Evolutionary conservation across 371 early-diverging fungal genomes (phyloP).

Genomic region (Lichtheimia corymbifera): DNA sequence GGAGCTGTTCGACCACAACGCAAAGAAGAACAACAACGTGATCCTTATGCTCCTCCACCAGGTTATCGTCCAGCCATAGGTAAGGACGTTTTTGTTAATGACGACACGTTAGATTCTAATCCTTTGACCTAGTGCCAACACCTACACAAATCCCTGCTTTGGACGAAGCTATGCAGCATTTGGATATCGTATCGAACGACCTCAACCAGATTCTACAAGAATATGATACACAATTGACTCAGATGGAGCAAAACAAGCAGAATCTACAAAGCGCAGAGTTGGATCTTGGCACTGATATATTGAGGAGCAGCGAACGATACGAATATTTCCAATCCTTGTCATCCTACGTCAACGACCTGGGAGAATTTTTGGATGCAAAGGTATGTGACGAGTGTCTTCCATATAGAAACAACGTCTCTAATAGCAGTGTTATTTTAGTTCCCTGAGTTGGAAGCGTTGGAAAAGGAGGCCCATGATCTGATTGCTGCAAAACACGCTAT

Average conservation of each 20-base stretch:
- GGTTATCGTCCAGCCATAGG: slow-evolving; percentile 42
- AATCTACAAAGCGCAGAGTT: slow-evolving; percentile 28
- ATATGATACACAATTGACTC: slow-evolving; percentile 49
- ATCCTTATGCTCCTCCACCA: slow-evolving; percentile 21
- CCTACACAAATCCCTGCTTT: slow-evolving; percentile 49
- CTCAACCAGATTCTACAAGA: slow-evolving; percentile 38
- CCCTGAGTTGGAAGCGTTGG: slow-evolving; percentile 64
- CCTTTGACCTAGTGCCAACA: slow-evolving; percentile 52
- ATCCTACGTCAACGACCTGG: slow-evolving; percentile 62
- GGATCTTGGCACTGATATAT: slow-evolving; percentile 48
- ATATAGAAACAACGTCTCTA: too few relatives aligned
- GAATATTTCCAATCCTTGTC: slow-evolving; percentile 69
- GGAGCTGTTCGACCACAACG: slow-evolving; percentile 48
- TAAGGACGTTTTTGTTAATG: slow-evolving; percentile 20
- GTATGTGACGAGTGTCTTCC: slow-evolving; percentile 20
- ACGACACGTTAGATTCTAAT: background rate
- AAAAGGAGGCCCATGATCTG: slow-evolving; percentile 50
- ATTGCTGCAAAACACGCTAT: slow-evolving; percentile 42
- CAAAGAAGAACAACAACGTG: slow-evolving; percentile 20
- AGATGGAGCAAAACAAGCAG: slow-evolving; percentile 47
- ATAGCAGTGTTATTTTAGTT: slow-evolving; percentile 33
- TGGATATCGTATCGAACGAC: slow-evolving; percentile 35
- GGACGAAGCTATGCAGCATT: slow-evolving; percentile 41
- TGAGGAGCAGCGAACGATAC: slow-evolving; percentile 55
- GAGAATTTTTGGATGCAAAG: slow-evolving; percentile 73